Percentiles rank a stretch among this genome's conserved stretches.
phyloP scores from a whole-genome alignment of 768 basidiomycete genomes.

The Gautieria morchelliformis region DNA sequence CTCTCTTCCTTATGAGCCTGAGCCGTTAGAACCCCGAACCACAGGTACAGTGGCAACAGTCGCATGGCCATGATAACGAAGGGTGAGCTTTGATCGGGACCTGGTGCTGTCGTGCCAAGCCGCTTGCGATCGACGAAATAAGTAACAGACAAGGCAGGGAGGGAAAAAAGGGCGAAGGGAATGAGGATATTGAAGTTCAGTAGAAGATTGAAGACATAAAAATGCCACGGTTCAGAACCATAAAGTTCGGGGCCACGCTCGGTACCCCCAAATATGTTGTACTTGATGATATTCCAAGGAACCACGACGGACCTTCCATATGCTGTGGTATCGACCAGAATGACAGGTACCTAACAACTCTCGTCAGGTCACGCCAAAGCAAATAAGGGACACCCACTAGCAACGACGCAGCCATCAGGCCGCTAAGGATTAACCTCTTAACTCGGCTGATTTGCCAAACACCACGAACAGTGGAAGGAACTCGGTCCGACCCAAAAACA shows the following conservation, averaged over 20 bases:
- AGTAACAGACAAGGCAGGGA: conserved; percentile 72
- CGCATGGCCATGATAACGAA: conserved; percentile 68
- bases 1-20: conserved; percentile 97
- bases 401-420: conserved; percentile 46
- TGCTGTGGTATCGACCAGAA: conserved; percentile 73
- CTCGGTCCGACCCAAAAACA: conserved; percentile 58
- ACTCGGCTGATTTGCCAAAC: conserved; percentile 58
- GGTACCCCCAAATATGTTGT: conserved; percentile 82
- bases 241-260: conserved; percentile 86
- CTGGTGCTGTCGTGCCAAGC: conserved; percentile 44
- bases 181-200: conserved; percentile 90
- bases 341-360: conserved; percentile 64
- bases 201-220: conserved; percentile 80
- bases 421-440: conserved; percentile 44
- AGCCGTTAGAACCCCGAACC: conserved; percentile 66
- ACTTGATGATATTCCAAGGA: conserved; percentile 87
- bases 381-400: conserved; percentile 37
- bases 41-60: conserved; percentile 87
- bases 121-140: conserved; percentile 68
- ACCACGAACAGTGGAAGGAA: conserved; percentile 32
- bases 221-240: conserved; percentile 81
- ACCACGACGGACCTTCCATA: conserved; percentile 75
- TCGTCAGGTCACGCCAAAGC: neutral
- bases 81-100: conserved; percentile 60
- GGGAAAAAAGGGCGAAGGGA: conserved; percentile 69